Evolutionary conservation across 2,329 filamentous ascomycete genomes (phyloP).

Genomic region (Periglandula ipomoeae): DNA sequence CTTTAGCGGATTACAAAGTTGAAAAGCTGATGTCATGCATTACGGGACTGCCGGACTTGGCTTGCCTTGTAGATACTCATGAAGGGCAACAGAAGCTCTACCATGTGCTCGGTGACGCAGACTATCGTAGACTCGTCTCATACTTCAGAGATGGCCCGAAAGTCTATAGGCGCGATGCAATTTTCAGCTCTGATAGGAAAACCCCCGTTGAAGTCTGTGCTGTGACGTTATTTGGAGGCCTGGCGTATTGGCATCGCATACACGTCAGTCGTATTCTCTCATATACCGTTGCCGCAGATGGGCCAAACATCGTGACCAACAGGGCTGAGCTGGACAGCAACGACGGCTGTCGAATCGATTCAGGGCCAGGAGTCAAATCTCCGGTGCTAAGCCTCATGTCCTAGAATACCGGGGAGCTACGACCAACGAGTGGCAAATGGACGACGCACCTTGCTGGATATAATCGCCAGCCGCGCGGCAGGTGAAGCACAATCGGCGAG

Average conservation of each 20-base stretch:
- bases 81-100: constrained; percentile 14
- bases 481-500: background rate
- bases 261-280: background rate
- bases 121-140: constrained; percentile 19
- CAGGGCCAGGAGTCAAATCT: background rate
- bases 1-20: constrained; percentile 18
- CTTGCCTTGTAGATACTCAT: constrained; percentile 12
- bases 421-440: background rate
- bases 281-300: background rate
- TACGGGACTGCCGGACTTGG: constrained; percentile 17
- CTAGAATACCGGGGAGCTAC: background rate
- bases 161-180: background rate
- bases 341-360: background rate
- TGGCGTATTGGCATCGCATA: background rate
- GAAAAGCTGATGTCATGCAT: constrained; percentile 20
- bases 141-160: constrained; percentile 19
- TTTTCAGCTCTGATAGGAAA: background rate
- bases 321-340: background rate
- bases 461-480: constrained; percentile 1
- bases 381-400: background rate
- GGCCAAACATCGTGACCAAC: background rate
- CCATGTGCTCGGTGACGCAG: constrained; percentile 20
- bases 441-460: background rate
- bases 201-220: background rate
- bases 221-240: background rate